phyloP scores from a whole-genome alignment of 2,329 filamentous ascomycete genomes.

The Aureobasidium leucospermi region DNA sequence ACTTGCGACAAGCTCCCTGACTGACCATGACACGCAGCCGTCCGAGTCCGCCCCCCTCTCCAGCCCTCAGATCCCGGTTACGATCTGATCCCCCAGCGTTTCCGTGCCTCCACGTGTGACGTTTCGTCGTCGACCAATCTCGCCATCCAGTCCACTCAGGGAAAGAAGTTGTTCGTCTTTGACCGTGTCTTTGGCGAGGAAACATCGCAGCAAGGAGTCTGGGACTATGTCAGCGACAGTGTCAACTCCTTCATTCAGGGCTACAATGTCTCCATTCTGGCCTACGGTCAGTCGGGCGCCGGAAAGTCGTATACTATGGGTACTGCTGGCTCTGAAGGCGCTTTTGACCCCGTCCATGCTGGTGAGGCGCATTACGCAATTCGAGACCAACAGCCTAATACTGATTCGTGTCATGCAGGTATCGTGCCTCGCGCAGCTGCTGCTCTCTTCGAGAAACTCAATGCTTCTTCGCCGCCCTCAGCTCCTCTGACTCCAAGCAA shows the following conservation, averaged over 20 bases:
- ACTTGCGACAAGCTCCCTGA: neutral
- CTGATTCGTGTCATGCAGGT: constrained; percentile 46
- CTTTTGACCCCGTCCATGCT: constrained; percentile 24
- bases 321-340: constrained; percentile 73
- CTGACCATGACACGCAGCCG: constrained; percentile 49
- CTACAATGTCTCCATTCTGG: constrained; percentile 96
- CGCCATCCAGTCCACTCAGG: constrained; percentile 82
- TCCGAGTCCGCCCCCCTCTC: constrained; percentile 84
- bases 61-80: constrained; percentile 79
- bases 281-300: constrained; percentile 94
- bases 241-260: constrained; percentile 86
- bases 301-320: constrained; percentile 99
- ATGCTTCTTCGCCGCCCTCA: constrained; percentile 53
- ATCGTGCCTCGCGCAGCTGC: constrained; percentile 90
- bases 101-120: constrained; percentile 87
- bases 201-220: constrained; percentile 78
- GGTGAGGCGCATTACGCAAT: neutral
- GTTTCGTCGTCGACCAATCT: constrained; percentile 79
- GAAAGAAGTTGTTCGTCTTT: constrained; percentile 92
- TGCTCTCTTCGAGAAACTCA: constrained; percentile 79
- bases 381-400: neutral
- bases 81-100: constrained; percentile 91
- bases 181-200: constrained; percentile 88
- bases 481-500: constrained; percentile 12
- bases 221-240: constrained; percentile 89